Evolutionary conservation across 768 basidiomycete species (phyloP).

Genomic region (Termitomyces sp.): DNA sequence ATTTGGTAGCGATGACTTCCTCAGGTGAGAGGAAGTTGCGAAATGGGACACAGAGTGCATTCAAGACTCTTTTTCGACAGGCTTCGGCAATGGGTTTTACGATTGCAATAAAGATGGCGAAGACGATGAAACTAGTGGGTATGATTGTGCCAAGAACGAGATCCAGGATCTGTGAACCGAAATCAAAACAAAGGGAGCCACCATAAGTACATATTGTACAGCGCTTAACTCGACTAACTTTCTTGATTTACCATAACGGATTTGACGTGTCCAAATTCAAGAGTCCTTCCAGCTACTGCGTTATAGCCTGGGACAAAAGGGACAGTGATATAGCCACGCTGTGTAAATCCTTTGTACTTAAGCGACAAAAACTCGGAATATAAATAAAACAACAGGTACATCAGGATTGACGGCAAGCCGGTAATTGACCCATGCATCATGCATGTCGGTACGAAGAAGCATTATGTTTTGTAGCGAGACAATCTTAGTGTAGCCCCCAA

Average conservation of each 20-base stretch:
- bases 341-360: too few relatives aligned
- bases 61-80: slow-evolving; percentile 17
- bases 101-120: slow-evolving; percentile 28
- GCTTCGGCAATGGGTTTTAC: slow-evolving; percentile 22
- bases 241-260: too few relatives aligned
- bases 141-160: slow-evolving; percentile 16
- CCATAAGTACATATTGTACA: not conserved
- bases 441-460: not conserved
- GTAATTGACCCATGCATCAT: too few relatives aligned
- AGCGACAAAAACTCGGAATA: too few relatives aligned
- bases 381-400: too few relatives aligned
- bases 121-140: slow-evolving; percentile 25
- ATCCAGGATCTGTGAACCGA: not conserved
- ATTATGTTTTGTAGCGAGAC: not conserved
- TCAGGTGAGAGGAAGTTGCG: slow-evolving; percentile 47
- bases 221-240: not conserved
- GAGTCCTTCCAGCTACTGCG: too few relatives aligned
- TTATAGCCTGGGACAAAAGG: too few relatives aligned
- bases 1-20: slow-evolving; percentile 43
- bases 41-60: slow-evolving; percentile 36
- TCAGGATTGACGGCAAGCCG: too few relatives aligned
- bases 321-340: too few relatives aligned
- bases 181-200: not conserved
- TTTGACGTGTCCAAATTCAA: too few relatives aligned
- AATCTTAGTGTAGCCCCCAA: not conserved